A percentile compares a stretch with the other conserved stretches of the same genome.
These are phyloP conservation scores for Cladosporium sp. DNA, from an alignment of 2,329 filamentous ascomycete species.

Conservation along the genomic window DNA sequence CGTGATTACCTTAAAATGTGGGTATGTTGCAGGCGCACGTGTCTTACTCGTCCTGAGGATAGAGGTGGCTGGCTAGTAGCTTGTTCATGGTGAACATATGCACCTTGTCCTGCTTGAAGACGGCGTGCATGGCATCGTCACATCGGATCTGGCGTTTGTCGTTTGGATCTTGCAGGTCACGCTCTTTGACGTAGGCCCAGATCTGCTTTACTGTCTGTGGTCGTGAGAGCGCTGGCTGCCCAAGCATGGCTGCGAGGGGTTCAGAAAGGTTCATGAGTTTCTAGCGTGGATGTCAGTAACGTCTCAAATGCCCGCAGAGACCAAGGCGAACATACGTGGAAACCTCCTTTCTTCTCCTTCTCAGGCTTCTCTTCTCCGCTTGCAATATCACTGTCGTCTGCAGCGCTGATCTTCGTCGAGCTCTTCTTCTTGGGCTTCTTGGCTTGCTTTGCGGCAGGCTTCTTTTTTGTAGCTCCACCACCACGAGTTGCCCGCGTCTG, in stretches of 20 bases:
- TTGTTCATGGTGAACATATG: constrained; percentile 99
- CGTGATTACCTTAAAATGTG: background rate
- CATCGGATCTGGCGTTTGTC: constrained; percentile 92
- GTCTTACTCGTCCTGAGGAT: constrained; percentile 65
- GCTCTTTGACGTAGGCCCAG: constrained; percentile 89
- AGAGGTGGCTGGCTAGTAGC: constrained; percentile 82
- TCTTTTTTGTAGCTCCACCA: constrained; percentile 56
- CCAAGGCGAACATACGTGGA: constrained; percentile 58
- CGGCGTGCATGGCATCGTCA: constrained; percentile 82
- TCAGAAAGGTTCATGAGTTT: constrained; percentile 73
- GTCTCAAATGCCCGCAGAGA: background rate
- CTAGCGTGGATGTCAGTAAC: constrained; percentile 23
- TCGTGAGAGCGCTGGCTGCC: constrained; percentile 75
- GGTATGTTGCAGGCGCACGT: background rate
- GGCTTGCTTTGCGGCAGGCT: constrained; percentile 58
- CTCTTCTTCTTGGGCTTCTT: constrained; percentile 67
- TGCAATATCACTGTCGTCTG: constrained; percentile 73
- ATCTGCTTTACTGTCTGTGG: constrained; percentile 95
- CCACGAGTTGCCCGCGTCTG: constrained; percentile 71
- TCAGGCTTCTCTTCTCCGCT: constrained; percentile 52
- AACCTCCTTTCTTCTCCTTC: constrained; percentile 77
- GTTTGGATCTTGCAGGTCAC: constrained; percentile 80
- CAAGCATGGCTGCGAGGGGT: constrained; percentile 64
- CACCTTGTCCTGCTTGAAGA: constrained; percentile 86
- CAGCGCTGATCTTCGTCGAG: constrained; percentile 65